Conservation (phyloP, 306 rosid species). For the Citrullus colocynthis region DNA sequence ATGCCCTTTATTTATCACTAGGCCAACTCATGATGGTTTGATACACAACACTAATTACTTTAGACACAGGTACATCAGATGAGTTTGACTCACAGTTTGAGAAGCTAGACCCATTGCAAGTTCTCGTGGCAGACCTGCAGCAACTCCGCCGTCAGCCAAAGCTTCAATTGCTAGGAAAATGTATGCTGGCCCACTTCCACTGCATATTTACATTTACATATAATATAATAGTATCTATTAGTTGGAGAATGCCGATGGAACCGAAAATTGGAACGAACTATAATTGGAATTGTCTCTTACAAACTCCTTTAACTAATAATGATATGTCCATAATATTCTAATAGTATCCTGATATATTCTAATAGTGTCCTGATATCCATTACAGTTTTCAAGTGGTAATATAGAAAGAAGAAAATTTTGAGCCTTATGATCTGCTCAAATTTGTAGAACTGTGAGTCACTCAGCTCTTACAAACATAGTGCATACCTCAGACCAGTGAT, state of each 20-base stretch:
- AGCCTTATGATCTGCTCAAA: not conserved
- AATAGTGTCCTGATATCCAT: not conserved
- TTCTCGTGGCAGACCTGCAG: slow-evolving; percentile 93
- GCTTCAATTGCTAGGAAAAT: slow-evolving; percentile 86
- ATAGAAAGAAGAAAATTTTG: not conserved
- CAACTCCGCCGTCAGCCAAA: slow-evolving; percentile 98
- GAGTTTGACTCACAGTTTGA: slow-evolving; percentile 68
- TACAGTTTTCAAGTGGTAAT: not conserved
- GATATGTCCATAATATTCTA: not conserved
- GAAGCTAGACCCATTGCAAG: slow-evolving; percentile 84
- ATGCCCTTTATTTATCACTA: too few species aligned
- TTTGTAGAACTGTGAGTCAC: not conserved
- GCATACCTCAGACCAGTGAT: slow-evolving; percentile 82
- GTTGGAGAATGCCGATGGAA: not conserved
- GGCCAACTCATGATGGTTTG: not conserved
- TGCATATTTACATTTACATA: slow-evolving; percentile 27
- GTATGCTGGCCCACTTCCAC: slow-evolving; percentile 98
- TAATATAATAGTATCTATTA: not conserved
- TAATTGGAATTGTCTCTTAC: not conserved
- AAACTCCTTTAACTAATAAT: not conserved
- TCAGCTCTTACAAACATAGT: not conserved
- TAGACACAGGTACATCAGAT: not conserved
- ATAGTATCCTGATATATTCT: not conserved
- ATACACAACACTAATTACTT: not conserved
- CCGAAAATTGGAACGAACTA: not conserved